These are phyloP conservation scores for Thelonectria olida DNA, from an alignment of 2,329 filamentous ascomycete genomes.

Conservation along the genomic window DNA sequence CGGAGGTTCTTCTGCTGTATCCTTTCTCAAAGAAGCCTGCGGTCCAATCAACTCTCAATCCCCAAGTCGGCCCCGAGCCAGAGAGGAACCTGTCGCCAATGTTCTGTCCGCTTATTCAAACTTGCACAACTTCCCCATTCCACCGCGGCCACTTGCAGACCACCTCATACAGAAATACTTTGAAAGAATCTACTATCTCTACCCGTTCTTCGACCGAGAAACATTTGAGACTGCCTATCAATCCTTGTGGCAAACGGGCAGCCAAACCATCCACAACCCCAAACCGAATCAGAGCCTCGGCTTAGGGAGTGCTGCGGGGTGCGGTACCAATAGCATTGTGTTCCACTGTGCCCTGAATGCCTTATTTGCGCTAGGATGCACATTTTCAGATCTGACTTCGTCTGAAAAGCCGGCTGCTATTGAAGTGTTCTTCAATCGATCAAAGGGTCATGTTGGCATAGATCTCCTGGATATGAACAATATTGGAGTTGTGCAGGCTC, in stretches of 20 bases:
- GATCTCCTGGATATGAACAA: slow-evolving; percentile 47
- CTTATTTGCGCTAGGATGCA: slow-evolving; percentile 53
- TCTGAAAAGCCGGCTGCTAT: slow-evolving; percentile 32
- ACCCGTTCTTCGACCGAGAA: slow-evolving; percentile 53
- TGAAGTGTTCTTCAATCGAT: slow-evolving; percentile 45
- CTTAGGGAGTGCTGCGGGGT: slow-evolving; percentile 42
- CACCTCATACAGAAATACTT: slow-evolving; percentile 51
- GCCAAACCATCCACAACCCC: not conserved
- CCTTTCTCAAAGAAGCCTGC: slow-evolving; percentile 50
- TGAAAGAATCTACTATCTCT: slow-evolving; percentile 51
- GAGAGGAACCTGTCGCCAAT: slow-evolving; percentile 16
- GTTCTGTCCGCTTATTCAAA: too few species aligned
- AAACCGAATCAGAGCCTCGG: slow-evolving; percentile 38
- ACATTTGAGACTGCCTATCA: slow-evolving; percentile 52
- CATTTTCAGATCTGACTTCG: slow-evolving; percentile 47
- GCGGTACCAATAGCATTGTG: slow-evolving; percentile 45
- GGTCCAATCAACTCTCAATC: slow-evolving; percentile 35
- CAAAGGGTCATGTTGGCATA: slow-evolving; percentile 43
- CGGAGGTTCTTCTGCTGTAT: slow-evolving; percentile 50
- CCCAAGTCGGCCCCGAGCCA: not conserved
- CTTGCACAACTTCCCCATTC: slow-evolving; percentile 42
- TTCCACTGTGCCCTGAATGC: slow-evolving; percentile 54
- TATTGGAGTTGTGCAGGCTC: slow-evolving; percentile 50
- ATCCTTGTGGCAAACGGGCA: slow-evolving; percentile 46
- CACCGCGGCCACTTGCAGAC: slow-evolving; percentile 52